phyloP scores from a whole-genome alignment of 768 basidiomycete species.

The Ramaria rubella region DNA sequence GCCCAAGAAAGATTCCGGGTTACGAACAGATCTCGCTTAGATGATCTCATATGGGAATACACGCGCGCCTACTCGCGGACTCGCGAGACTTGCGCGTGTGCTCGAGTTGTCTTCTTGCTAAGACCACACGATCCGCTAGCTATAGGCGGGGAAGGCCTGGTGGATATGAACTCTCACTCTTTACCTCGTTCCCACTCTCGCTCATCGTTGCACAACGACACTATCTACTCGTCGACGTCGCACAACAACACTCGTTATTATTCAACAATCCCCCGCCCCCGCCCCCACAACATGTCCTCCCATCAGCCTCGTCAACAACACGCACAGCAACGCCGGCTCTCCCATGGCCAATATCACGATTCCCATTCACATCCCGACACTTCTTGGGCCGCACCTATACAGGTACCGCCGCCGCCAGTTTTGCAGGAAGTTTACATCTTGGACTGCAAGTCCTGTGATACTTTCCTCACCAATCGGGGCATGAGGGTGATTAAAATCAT shows the following conservation, averaged over 20 bases:
- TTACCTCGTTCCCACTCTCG: conserved; percentile 6
- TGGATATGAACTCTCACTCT: conserved; percentile 11
- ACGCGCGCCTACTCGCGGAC: conserved; percentile 4
- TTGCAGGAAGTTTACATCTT: conserved; percentile 63
- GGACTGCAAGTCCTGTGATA: conserved; percentile 66
- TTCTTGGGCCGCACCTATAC: neutral
- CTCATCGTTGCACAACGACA: conserved; percentile 2
- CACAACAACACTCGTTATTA: conserved; percentile 6
- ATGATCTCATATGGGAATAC: conserved; percentile 2
- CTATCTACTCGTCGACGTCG: conserved; percentile 3
- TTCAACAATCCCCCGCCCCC: conserved; percentile 6
- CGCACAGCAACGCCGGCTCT: neutral
- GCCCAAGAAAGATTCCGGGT: neutral
- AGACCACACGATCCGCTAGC: conserved; percentile 11
- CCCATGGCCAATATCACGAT: neutral
- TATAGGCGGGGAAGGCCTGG: conserved; percentile 9
- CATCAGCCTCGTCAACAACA: conserved; percentile 6
- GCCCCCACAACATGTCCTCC: neutral
- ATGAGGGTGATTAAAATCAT: conserved; percentile 59
- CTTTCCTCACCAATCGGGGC: conserved; percentile 75
- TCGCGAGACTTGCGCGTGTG: conserved; percentile 2
- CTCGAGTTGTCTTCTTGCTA: conserved; percentile 2
- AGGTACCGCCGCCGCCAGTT: conserved; percentile 3
- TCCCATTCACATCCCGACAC: neutral
- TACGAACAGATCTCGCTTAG: conserved; percentile 1